Base-by-base conservation (phyloP, 768 basidiomycete genomes). In the Collybiopsis confluens region DNA sequence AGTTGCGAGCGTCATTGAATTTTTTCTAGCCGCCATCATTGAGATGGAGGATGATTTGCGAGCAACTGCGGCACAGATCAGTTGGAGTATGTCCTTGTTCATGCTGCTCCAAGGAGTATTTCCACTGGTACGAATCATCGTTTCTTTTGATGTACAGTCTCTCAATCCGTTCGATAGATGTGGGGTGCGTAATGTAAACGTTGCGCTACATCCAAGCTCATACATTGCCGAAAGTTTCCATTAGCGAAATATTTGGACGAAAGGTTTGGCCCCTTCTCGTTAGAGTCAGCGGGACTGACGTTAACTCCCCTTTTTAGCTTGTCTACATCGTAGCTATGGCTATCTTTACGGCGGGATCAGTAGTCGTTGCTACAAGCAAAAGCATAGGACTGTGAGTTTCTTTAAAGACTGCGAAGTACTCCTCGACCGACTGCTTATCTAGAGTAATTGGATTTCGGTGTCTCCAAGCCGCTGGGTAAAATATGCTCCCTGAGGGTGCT, bases 231-330 rank as follows among this genome's bases (percentile, higher is more conserved):
- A 8, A 26, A 46, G 45, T 33, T 23, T 35, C 47, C 8, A 68
- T 86, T 20, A 85, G 84, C 52, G 90, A 92, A 66, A 78, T 92
- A 28, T 83, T 81, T 61, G 90, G 90, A 6, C 73, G 90, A 50
- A 90, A 83, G 73, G 83, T 83, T 57, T 23, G 74, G 64, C 52
- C n/a, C 11, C 26, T 11, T 13, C 4, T 23, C 15, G 27, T 3
- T n/a, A 9, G 2, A 30, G 30, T 15, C 44, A 11, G 24, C 9
- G 21, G 15, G 30, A 33, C 30, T 5, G 18, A 9, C 20, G 13
- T 23, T 26, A 20, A 21, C 40, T 16, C 24, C 11, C 36, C 15
- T 8, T 30, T 15, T 27, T 42, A 82, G 83, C 52, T 75, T n/a
- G 78, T 87, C 1, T 86, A 85, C 61, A 58, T 84, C 1, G 47